Evolutionary conservation across 257 asterid genomes (phyloP).

Genomic region (Solanum paucissectum): DNA sequence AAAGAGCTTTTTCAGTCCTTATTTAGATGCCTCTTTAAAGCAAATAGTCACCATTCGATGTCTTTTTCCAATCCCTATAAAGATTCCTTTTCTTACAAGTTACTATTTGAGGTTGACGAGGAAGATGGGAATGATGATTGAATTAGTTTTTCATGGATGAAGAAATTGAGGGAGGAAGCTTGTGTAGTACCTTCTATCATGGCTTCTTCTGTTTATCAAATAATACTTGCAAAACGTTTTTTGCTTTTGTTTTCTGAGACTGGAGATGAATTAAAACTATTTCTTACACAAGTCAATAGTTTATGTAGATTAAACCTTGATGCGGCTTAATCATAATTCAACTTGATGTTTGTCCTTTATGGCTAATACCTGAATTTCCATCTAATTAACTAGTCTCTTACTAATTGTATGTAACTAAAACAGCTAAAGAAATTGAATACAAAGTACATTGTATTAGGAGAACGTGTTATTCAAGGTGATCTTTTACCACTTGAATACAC

Average conservation of each 20-base stretch:
- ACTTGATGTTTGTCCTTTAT: neutral
- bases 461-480: neutral
- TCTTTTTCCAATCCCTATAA: too few species aligned
- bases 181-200: neutral
- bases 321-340: neutral
- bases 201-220: too few species aligned
- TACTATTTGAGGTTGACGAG: slow-evolving; percentile 15
- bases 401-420: neutral
- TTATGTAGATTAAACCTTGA: too few species aligned
- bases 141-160: neutral
- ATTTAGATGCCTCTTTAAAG: too few species aligned
- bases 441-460: neutral
- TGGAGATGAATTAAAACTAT: too few species aligned
- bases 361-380: neutral
- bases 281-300: too few species aligned
- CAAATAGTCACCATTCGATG: too few species aligned
- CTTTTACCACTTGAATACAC: neutral
- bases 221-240: too few species aligned
- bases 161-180: neutral
- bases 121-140: slow-evolving; percentile 2
- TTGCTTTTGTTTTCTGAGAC: too few species aligned
- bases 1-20: too few species aligned
- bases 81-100: neutral
- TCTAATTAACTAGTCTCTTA: neutral
- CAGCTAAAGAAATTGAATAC: too few species aligned